Evolutionary conservation across 2,329 filamentous ascomycete genomes (phyloP).

Genomic region (Chaetomium globosum): DNA sequence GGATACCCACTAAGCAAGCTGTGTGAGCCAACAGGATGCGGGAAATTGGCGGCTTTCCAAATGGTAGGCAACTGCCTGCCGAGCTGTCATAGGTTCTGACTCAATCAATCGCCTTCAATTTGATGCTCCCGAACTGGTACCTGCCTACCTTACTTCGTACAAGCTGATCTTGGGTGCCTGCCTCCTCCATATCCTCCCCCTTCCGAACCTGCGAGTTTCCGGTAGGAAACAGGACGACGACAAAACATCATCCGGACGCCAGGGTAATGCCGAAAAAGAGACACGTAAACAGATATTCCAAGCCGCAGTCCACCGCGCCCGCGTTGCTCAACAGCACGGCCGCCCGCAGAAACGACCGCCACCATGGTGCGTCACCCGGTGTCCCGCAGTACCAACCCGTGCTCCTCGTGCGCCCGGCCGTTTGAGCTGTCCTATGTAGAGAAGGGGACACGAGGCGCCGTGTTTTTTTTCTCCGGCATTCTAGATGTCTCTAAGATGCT

Average conservation of each 20-base stretch:
- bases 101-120: background rate
- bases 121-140: background rate
- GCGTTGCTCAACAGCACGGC: conserved; percentile 49
- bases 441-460: background rate
- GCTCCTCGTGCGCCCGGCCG: conserved; percentile 7
- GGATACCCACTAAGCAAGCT: conserved; percentile 2
- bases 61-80: background rate
- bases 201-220: background rate
- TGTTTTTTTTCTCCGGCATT: background rate
- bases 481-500: background rate
- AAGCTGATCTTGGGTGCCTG: background rate
- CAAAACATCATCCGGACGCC: background rate
- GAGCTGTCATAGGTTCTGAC: background rate
- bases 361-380: conserved; percentile 30
- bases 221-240: background rate
- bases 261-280: conserved; percentile 65
- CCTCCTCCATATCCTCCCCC: background rate
- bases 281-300: conserved; percentile 58
- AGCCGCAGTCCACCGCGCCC: conserved; percentile 59
- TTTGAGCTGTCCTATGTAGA: conserved; percentile 3
- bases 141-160: too few relatives aligned
- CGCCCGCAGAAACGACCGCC: conserved; percentile 29
- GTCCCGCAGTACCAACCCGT: conserved; percentile 21
- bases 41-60: background rate
- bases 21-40: conserved; percentile 8